Conservation (phyloP, 2,329 filamentous ascomycete genomes). For the Coniella lustricola region DNA sequence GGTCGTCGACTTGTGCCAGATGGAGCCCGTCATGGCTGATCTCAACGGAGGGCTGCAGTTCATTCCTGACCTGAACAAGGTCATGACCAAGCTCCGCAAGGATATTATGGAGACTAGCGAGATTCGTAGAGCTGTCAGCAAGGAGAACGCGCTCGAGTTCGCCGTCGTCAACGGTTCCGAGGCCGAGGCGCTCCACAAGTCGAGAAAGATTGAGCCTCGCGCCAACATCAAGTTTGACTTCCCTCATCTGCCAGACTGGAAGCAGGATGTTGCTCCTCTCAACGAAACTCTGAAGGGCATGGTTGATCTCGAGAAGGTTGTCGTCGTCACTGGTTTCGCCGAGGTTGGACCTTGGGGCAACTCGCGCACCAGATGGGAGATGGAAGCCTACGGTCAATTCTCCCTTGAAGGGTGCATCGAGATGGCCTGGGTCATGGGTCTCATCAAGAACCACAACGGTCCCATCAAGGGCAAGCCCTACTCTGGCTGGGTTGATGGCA, state of each 20-base stretch:
- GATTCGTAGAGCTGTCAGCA: conserved; percentile 85
- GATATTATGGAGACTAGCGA: conserved; percentile 94
- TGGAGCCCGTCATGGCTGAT: conserved; percentile 92
- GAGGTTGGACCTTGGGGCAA: conserved; percentile 98
- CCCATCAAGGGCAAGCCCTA: conserved; percentile 93
- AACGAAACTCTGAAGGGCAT: conserved; percentile 88
- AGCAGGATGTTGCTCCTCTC: conserved; percentile 80
- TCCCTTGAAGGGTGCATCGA: conserved; percentile 96
- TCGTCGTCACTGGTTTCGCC: conserved; percentile 93
- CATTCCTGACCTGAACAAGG: conserved; percentile 87
- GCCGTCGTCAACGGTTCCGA: conserved; percentile 93
- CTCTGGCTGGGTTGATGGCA: conserved; percentile 92
- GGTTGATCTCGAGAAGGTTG: conserved; percentile 97
- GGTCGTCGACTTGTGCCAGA: conserved; percentile 92
- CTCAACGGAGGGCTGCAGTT: conserved; percentile 97
- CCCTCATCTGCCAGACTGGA: conserved; percentile 84
- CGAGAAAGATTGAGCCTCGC: conserved; percentile 84
- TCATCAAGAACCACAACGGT: conserved; percentile 98
- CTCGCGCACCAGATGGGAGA: conserved; percentile 96
- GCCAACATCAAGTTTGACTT: conserved; percentile 99
- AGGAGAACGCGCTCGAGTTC: conserved; percentile 94
- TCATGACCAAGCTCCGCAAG: conserved; percentile 89
- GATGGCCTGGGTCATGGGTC: conserved; percentile 99
- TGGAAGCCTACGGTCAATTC: conserved; percentile 95
- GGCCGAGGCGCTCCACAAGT: conserved; percentile 89